Evolutionary conservation across 495 filamentous ascomycete genomes (phyloP), one percentile per base, ranked within the genome.

Genomic region (Peziza echinospora): DNA sequence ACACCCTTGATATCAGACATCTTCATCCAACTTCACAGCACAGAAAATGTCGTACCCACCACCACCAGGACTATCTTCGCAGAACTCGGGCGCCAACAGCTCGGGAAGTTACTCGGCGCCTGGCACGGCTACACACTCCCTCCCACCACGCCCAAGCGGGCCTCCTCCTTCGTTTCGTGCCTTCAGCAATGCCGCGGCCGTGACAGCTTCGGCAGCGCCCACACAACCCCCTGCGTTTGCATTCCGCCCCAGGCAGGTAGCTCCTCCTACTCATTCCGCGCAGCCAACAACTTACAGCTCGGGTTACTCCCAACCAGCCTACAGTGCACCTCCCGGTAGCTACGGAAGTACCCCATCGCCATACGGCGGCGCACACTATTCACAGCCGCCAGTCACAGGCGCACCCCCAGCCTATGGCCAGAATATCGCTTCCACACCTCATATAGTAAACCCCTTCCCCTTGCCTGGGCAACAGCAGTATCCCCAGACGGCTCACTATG

Each of bases 381-480:
- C 26, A 8, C 8, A 75, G 28, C 46, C 58, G 6, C 44, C 50
- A 13, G 61, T 58, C 44, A 61, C 59, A 43, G 54, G 60, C 40
- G 49, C 49, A 21, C 43, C 46, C 28, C 46, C 54, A 7, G n/a
- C 53, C 21, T n/a, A n/a, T n/a, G 30, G 30, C 3, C 30, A 37
- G 3, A 42, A 66, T 41, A 71, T 73, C 40, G 60, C 69, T 22
- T 65, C 67, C 3, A 68, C 79, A 5, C 82, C 80, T 5, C 78
- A 81, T 40, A 93, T 91, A 51, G 71, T 76, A 44, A 96, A 93
- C 58, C 84, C 85, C 0, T 94, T 91, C 59, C 77, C 79, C 1
- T 69, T 76, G 1, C 76, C 81, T 0, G 19, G 13, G 43, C 45
- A 45, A 19, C 53, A 47, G 25, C 44, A 42, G 9, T 49, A 40